These are phyloP conservation scores for Penicillium palitans DNA, from an alignment of 2,329 filamentous ascomycete genomes.

Conservation along the genomic window DNA sequence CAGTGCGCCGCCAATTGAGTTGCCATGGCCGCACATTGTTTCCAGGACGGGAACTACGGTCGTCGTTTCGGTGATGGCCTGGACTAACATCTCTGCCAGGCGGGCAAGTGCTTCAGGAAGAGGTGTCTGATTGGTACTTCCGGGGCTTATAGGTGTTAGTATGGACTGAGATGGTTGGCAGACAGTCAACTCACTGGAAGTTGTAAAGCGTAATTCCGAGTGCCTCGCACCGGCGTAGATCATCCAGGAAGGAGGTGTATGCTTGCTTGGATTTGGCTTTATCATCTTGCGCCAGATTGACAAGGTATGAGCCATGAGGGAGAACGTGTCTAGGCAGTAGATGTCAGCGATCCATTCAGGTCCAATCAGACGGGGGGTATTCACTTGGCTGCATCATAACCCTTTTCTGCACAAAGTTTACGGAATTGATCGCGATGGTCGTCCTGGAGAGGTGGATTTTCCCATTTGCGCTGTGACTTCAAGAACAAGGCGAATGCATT, in stretches of 20 bases:
- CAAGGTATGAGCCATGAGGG: constrained; percentile 92
- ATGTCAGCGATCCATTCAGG: constrained; percentile 10
- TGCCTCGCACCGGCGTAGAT: constrained; percentile 78
- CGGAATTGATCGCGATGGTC: constrained; percentile 70
- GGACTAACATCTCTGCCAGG: constrained; percentile 80
- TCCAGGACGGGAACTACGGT: constrained; percentile 82
- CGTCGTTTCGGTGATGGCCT: constrained; percentile 72
- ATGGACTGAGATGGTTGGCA: background rate
- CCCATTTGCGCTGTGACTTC: constrained; percentile 96
- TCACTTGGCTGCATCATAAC: constrained; percentile 66
- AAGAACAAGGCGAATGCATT: constrained; percentile 95
- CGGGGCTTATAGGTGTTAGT: constrained; percentile 55
- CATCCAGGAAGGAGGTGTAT: constrained; percentile 82
- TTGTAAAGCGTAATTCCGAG: constrained; percentile 94
- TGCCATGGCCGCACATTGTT: constrained; percentile 91
- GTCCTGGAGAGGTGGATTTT: constrained; percentile 71
- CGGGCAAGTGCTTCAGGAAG: constrained; percentile 70
- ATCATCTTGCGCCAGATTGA: constrained; percentile 89
- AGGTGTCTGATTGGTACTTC: constrained; percentile 69
- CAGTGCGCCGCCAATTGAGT: constrained; percentile 81
- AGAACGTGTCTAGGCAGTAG: constrained; percentile 63
- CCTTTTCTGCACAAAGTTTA: constrained; percentile 64
- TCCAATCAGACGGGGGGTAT: background rate
- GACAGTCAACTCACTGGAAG: constrained; percentile 64
- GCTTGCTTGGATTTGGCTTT: constrained; percentile 78